Conservation (phyloP, 2,329 filamentous ascomycete genomes). For the Beauveria bassiana region DNA sequence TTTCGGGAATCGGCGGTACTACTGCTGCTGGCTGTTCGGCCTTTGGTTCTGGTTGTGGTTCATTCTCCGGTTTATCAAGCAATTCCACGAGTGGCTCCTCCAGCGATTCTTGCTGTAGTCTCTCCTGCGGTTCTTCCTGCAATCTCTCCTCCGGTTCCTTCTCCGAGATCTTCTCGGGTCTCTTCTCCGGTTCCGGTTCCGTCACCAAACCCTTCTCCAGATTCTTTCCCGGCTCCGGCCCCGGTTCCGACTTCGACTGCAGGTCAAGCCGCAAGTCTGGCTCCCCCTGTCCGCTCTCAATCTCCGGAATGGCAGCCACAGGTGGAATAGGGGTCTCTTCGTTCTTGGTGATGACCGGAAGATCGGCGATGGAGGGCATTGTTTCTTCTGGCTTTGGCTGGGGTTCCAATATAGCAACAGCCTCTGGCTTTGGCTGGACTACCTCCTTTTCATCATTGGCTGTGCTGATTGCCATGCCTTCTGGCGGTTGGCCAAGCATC, state of each 20-base stretch:
- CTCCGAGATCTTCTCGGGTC: background rate
- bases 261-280: background rate
- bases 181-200: background rate
- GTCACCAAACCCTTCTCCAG: background rate
- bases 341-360: background rate
- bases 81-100: background rate
- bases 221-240: background rate
- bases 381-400: background rate
- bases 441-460: conserved; percentile 7
- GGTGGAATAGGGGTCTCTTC: background rate
- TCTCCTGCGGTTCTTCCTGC: background rate
- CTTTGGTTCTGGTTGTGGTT: background rate
- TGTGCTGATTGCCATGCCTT: conserved; percentile 19
- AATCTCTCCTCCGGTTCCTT: background rate
- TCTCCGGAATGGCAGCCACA: background rate
- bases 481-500: conserved; percentile 35
- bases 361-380: background rate
- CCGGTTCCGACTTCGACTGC: background rate
- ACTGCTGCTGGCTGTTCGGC: background rate
- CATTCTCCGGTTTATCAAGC: background rate
- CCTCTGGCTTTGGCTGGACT: background rate
- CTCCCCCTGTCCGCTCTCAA: background rate
- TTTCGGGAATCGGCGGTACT: background rate
- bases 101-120: background rate
- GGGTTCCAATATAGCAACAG: background rate